Base-by-base conservation (phyloP, 192 early-diverging fungal species). In the Coemansia furcata region DNA sequence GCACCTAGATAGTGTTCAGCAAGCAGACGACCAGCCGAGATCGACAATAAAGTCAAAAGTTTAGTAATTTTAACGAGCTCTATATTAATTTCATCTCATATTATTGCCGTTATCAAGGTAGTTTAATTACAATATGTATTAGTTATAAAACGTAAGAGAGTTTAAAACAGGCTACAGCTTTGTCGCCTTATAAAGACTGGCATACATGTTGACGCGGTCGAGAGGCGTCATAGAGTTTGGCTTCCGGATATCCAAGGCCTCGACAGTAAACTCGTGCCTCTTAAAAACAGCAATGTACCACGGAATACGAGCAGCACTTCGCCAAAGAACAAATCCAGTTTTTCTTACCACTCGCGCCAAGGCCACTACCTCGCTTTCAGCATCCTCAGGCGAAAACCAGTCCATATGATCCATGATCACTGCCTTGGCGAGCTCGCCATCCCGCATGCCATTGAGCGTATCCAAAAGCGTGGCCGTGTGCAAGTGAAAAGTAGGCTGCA, bases 391-490 rank as follows among this genome's bases (percentile, higher is more conserved):
- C 14, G 83, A 76, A 70, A 92, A 94, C 93, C 93, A 94, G 69
- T 95, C 92, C 82, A 95, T 86, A 68, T 95, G 93, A 65, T 95
- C 93, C 92, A 95, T 95, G 21, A 94, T 76, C 11, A 93, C 88
- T 11, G 91, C 86, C 50, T 88, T 85, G 57, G 88, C 88, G 14
- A 95, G 74, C 65, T 93, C 90, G 29, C 87, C 87, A 42, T 89
- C 85, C 14, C 35, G 63, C 62, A 93, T 70, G 26, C 77, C 77
- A 8, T 66, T 57, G 17, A 94, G 84, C 8, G 90, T 89, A 52
- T 91, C 77, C 39, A 89, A 66, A 65, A 94, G 93, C n/a, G 88
- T 88, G 43, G 87, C 85, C n/a, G 93, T 95, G 75, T 95, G 93
- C 68, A 95, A 77, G 42, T 85, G 50, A 77, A 95, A 88, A 2